phyloP scores from a whole-genome alignment of 2,329 filamentous ascomycete genomes.

The Aspergillus fijiensis region DNA sequence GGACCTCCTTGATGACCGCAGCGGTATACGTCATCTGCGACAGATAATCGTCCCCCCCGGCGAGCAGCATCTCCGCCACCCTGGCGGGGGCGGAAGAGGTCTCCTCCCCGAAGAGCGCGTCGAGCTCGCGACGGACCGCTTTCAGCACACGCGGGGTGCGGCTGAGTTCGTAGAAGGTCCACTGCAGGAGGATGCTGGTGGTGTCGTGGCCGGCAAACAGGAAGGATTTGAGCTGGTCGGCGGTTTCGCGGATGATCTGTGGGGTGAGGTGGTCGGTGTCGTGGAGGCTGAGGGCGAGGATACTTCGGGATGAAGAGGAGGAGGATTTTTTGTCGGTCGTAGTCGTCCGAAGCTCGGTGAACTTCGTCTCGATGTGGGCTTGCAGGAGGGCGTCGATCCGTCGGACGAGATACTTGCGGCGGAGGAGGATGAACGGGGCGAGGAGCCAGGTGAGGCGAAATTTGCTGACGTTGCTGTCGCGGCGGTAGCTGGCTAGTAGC shows the following conservation, averaged over 20 bases:
- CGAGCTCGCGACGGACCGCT: constrained; percentile 51
- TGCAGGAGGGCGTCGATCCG: constrained; percentile 10
- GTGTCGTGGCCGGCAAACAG: constrained; percentile 31
- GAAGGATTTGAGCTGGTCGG: constrained; percentile 31
- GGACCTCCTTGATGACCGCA: constrained; percentile 56
- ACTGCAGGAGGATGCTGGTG: constrained; percentile 20
- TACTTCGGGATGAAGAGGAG: constrained; percentile 6
- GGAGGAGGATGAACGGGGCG: neutral
- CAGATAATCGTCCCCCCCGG: constrained; percentile 46
- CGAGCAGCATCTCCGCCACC: constrained; percentile 27
- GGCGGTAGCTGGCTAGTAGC: constrained; percentile 15
- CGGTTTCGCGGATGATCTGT: constrained; percentile 10
- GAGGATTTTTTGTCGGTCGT: neutral
- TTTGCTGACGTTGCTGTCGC: neutral
- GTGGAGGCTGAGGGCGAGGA: constrained; percentile 17
- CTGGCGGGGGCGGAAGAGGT: constrained; percentile 31
- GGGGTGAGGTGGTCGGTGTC: neutral
- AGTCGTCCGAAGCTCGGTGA: constrained; percentile 1
- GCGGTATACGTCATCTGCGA: constrained; percentile 51
- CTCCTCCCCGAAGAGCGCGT: constrained; percentile 52
- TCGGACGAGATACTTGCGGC: constrained; percentile 1
- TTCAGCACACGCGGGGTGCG: constrained; percentile 28
- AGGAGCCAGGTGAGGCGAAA: neutral
- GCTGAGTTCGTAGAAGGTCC: constrained; percentile 23
- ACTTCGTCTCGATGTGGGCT: constrained; percentile 2